These are phyloP conservation scores for Zygosaccharomyces pseudobailii DNA, from an alignment of 1,139 yeast species.

Conservation along the genomic window DNA sequence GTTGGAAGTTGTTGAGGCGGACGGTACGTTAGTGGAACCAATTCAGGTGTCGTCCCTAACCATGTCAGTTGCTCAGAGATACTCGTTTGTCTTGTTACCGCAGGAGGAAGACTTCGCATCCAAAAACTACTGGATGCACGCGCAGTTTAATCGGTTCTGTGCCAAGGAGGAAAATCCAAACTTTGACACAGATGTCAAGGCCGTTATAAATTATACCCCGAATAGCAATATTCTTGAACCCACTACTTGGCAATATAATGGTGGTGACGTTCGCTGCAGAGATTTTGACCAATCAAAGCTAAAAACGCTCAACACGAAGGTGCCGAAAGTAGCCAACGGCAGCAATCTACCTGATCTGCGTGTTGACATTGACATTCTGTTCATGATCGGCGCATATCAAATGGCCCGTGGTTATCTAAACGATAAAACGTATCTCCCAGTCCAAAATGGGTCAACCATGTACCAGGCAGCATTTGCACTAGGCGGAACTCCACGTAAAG, in stretches of 20 bases:
- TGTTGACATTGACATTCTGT: conserved; percentile 25
- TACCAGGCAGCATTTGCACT: conserved; percentile 13
- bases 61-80: conserved; percentile 73
- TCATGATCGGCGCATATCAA: conserved; percentile 39
- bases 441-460: conserved; percentile 41
- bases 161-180: conserved; percentile 35
- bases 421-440: conserved; percentile 47
- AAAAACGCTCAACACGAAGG: conserved; percentile 28
- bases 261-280: conserved; percentile 35
- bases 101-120: conserved; percentile 27
- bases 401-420: conserved; percentile 49
- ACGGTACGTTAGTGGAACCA: conserved; percentile 64
- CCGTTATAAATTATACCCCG: conserved; percentile 33
- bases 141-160: conserved; percentile 38
- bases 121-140: conserved; percentile 35
- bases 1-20: conserved; percentile 60
- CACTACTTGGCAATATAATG: conserved; percentile 27
- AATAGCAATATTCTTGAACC: conserved; percentile 12
- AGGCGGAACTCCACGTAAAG: conserved; percentile 36
- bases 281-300: conserved; percentile 34
- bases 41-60: conserved; percentile 51
- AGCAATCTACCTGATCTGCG: conserved; percentile 23
- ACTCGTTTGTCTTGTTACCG: conserved; percentile 51
- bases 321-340: conserved; percentile 19
- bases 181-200: conserved; percentile 37